phyloP scores from a whole-genome alignment of 148 eudicot genomes.

The Cornus florida region DNA sequence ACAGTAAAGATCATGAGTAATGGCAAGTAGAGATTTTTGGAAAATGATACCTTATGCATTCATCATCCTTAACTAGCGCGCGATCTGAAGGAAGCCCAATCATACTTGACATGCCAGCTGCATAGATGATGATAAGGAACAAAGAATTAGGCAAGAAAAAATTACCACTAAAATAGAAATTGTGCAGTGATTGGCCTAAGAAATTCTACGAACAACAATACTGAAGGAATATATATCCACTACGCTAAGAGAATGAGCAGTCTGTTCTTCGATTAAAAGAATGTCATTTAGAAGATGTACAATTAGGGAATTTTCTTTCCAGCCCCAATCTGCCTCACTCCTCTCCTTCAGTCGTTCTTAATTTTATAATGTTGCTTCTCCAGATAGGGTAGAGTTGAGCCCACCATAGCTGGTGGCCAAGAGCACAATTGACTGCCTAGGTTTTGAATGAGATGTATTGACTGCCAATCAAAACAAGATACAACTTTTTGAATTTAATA shows the following conservation, averaged over 20 bases:
- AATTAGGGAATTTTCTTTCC: not conserved
- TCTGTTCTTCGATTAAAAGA: not conserved
- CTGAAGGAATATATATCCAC: not conserved
- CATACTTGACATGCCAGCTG: conserved; percentile 86
- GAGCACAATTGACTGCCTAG: not conserved
- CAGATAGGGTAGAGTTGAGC: not conserved
- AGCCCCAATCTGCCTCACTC: not conserved
- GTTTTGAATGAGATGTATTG: not conserved
- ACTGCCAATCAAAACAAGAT: not conserved
- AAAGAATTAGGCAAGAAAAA: not conserved
- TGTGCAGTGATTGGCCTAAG: not conserved
- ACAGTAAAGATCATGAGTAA: not conserved
- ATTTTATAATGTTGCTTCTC: not conserved
- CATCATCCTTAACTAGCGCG: conserved; percentile 84
- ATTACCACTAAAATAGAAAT: not conserved
- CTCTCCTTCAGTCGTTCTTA: not conserved
- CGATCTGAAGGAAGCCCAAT: conserved; percentile 95
- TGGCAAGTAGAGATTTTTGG: not conserved
- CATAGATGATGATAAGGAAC: not conserved
- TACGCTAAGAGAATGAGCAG: not conserved
- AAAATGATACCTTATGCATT: conserved; percentile 68
- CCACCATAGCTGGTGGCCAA: not conserved
- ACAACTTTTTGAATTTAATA: not conserved
- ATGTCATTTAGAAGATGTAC: not conserved
- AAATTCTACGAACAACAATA: not conserved